Percentiles rank a stretch among this genome's conserved stretches.
Conservation (phyloP, 768 basidiomycete species). For the Inosperma sp. region DNA sequence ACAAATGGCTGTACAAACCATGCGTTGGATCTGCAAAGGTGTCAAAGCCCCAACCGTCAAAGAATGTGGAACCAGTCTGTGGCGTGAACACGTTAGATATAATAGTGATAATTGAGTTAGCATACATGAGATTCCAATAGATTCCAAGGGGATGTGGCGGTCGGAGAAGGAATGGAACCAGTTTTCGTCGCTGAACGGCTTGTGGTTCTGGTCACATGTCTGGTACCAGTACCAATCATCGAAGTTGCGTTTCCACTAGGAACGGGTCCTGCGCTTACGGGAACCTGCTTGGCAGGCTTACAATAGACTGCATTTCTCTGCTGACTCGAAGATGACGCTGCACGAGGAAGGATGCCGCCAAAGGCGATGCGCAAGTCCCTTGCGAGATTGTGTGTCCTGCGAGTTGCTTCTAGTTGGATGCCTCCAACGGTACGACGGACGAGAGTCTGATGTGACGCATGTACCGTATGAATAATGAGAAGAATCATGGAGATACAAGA, state of each 20-base stretch:
- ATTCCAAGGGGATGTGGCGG: conserved; percentile 52
- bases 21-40: conserved; percentile 69
- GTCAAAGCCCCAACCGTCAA: conserved; percentile 77
- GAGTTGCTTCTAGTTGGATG: conserved; percentile 51
- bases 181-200: conserved; percentile 13
- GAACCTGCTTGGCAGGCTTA: conserved; percentile 33
- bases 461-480: conserved; percentile 28
- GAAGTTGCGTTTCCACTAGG: conserved; percentile 9
- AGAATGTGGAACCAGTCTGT: conserved; percentile 69
- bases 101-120: conserved; percentile 15
- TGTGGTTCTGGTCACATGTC: conserved; percentile 6
- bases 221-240: neutral
- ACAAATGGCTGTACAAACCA: conserved; percentile 36
- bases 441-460: conserved; percentile 25
- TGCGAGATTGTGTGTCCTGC: conserved; percentile 57
- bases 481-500: conserved; percentile 29
- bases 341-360: conserved; percentile 45
- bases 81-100: neutral
- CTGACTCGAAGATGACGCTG: conserved; percentile 25
- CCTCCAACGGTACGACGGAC: conserved; percentile 41
- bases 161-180: conserved; percentile 19
- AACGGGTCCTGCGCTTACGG: conserved; percentile 18
- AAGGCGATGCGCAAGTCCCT: conserved; percentile 68
- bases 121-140: conserved; percentile 55
- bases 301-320: conserved; percentile 40